Conservation (phyloP, 768 basidiomycete genomes). For the Lactarius hatsudake region DNA sequence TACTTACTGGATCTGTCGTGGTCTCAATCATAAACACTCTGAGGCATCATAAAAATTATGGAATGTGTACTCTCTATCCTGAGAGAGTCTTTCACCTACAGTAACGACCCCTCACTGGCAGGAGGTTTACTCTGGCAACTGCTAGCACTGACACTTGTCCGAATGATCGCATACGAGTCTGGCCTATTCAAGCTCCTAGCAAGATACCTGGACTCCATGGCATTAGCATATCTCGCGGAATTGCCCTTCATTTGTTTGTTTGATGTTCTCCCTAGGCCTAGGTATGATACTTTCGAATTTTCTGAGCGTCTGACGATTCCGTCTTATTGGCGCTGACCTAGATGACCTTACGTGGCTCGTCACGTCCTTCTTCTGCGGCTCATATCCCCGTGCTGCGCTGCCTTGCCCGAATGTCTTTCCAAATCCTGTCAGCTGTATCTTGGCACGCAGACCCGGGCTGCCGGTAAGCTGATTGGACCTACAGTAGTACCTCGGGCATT, state of each 20-base stretch:
- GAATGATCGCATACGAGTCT: not conserved
- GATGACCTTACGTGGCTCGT: not conserved
- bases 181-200: not conserved
- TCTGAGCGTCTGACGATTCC: not conserved
- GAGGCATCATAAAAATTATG: not conserved
- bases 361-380: not conserved
- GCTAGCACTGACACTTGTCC: not conserved
- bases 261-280: not conserved
- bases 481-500: not conserved
- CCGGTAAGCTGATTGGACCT: not conserved
- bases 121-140: not conserved
- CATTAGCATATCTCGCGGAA: not conserved
- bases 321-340: not conserved
- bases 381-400: not conserved
- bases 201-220: not conserved
- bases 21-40: too few relatives aligned
- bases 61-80: not conserved
- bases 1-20: not conserved
- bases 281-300: not conserved
- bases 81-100: not conserved
- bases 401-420: not conserved
- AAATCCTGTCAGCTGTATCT: not conserved
- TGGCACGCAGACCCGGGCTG: not conserved
- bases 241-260: not conserved
- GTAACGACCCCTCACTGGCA: not conserved